Percentiles rank a stretch among this genome's conserved stretches.
Conservation (phyloP, 78 protist species). For the Reticulomyxa filosa region DNA sequence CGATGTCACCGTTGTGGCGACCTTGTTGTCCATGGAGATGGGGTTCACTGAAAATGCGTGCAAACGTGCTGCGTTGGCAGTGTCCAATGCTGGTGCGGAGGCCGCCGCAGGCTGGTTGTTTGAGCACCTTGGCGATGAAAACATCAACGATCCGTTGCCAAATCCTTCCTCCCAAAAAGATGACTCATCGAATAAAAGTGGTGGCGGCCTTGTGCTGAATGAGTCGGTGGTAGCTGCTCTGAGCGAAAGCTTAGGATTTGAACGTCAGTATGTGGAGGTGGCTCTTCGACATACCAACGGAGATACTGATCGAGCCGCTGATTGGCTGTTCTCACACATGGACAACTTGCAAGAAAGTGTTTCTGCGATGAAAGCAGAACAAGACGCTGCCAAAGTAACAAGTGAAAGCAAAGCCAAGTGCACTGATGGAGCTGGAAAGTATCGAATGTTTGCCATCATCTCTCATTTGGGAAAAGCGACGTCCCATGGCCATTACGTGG, state of each 20-base stretch:
- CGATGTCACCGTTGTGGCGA: neutral
- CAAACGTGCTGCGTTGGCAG: slow-evolving; percentile 22
- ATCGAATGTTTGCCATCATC: slow-evolving; percentile 48
- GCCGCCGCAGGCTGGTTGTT: slow-evolving; percentile 24
- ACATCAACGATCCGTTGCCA: slow-evolving; percentile 19
- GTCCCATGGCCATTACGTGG: slow-evolving; percentile 68
- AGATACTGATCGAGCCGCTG: slow-evolving; percentile 42
- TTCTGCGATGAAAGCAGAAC: neutral
- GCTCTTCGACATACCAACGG: slow-evolving; percentile 5
- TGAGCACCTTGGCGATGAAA: slow-evolving; percentile 18
- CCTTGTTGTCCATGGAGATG: slow-evolving; percentile 8
- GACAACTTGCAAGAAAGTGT: slow-evolving; percentile 34
- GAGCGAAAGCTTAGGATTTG: slow-evolving; percentile 22
- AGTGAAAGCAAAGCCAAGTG: slow-evolving; percentile 17
- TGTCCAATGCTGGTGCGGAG: slow-evolving; percentile 9
- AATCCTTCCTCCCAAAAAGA: neutral
- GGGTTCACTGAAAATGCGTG: slow-evolving; percentile 24
- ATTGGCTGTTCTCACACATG: slow-evolving; percentile 57
- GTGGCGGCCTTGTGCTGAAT: neutral
- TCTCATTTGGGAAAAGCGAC: slow-evolving; percentile 63
- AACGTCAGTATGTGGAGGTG: neutral
- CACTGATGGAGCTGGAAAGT: neutral
- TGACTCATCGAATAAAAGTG: neutral
- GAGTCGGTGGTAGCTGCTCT: slow-evolving; percentile 10
- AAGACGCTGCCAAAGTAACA: neutral